Evolutionary conservation across 768 basidiomycete genomes (phyloP).

Genomic region (Suillus paluster): DNA sequence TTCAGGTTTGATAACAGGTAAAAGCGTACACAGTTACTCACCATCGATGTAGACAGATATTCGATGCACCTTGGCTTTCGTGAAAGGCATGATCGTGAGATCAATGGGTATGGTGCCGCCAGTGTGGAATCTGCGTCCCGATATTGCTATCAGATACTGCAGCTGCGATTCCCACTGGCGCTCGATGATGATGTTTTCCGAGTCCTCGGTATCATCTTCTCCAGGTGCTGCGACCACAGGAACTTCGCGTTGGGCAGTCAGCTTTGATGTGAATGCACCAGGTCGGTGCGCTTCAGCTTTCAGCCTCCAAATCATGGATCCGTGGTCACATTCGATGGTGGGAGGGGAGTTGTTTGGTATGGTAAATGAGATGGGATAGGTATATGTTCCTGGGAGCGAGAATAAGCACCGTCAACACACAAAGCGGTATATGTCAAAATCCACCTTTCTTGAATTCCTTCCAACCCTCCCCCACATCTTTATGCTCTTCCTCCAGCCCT

Average conservation of each 20-base stretch:
- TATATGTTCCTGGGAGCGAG: conserved; percentile 71
- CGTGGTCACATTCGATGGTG: conserved; percentile 73
- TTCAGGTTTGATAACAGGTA: neutral
- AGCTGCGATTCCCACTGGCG: conserved; percentile 90
- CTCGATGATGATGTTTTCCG: conserved; percentile 81
- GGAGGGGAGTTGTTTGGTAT: conserved; percentile 85
- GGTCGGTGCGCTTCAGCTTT: conserved; percentile 86
- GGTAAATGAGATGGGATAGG: conserved; percentile 92
- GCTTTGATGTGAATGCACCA: conserved; percentile 80
- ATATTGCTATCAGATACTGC: conserved; percentile 79
- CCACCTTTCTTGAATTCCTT: conserved; percentile 89
- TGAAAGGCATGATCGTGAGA: conserved; percentile 82
- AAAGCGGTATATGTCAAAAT: conserved; percentile 19
- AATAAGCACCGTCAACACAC: conserved; percentile 4
- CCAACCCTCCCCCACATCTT: conserved; percentile 62
- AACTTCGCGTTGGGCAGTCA: conserved; percentile 73
- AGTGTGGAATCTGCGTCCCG: conserved; percentile 84
- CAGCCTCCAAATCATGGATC: conserved; percentile 77
- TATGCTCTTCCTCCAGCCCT: conserved; percentile 21
- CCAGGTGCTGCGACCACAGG: conserved; percentile 72
- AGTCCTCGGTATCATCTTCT: conserved; percentile 86
- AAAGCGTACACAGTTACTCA: conserved; percentile 34
- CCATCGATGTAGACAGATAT: conserved; percentile 81
- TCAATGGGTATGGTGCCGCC: conserved; percentile 82
- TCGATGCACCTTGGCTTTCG: conserved; percentile 84